Evolutionary conservation across 148 eudicot species (phyloP).

Genomic region (Rhododendron molle): DNA sequence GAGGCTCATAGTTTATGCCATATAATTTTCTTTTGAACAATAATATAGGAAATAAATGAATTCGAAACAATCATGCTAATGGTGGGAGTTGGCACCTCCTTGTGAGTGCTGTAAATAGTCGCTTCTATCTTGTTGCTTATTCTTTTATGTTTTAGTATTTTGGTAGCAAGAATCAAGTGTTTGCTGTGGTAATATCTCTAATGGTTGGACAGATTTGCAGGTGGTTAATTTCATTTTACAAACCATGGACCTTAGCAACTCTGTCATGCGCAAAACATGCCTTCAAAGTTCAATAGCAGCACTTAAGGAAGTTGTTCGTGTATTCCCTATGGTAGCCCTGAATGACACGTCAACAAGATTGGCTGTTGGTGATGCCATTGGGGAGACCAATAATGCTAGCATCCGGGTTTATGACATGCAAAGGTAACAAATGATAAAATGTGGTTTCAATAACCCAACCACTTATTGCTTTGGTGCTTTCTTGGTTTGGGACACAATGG

Average conservation of each 20-base stretch:
- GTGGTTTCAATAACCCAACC: background rate
- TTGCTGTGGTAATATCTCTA: constrained; percentile 28
- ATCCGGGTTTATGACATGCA: constrained; percentile 92
- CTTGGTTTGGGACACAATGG: too few species aligned
- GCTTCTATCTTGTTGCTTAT: background rate
- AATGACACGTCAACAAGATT: constrained; percentile 72
- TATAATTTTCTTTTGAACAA: background rate
- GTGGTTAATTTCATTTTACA: constrained; percentile 81
- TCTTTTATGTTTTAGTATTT: background rate
- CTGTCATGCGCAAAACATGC: constrained; percentile 86
- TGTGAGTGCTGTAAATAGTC: background rate
- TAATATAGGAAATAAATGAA: background rate
- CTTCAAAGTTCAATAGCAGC: constrained; percentile 76
- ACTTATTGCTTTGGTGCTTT: too few species aligned
- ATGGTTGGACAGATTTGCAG: constrained; percentile 82
- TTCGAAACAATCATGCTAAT: background rate
- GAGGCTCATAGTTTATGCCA: background rate
- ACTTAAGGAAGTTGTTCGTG: constrained; percentile 75
- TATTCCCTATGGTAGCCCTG: constrained; percentile 86
- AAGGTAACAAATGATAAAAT: constrained; percentile 42
- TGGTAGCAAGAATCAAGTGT: constrained; percentile 2
- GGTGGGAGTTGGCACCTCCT: background rate
- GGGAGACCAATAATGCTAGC: constrained; percentile 57
- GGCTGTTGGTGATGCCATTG: constrained; percentile 97
- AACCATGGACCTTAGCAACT: constrained; percentile 90